Evolutionary conservation across 352 stramenopile species (phyloP).

Genomic region (Globisporangium spinosum): DNA sequence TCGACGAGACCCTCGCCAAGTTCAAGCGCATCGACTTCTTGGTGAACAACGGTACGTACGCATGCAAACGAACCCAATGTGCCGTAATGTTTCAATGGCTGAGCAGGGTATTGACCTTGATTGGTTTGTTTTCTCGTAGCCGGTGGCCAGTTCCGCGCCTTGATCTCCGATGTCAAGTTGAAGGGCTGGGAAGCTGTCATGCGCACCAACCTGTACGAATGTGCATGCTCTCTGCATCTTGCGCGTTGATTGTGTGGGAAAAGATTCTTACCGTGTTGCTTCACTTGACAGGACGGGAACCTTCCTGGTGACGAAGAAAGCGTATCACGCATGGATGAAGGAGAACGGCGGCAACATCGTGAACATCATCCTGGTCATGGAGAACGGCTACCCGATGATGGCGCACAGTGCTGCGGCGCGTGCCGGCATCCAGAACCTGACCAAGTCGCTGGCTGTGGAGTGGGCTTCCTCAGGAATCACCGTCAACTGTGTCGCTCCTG

Average conservation of each 20-base stretch:
- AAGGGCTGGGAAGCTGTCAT: slow-evolving; percentile 92
- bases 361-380: slow-evolving; percentile 94
- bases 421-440: slow-evolving; percentile 92
- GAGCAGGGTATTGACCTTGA: not conserved
- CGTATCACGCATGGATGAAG: slow-evolving; percentile 92
- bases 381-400: slow-evolving; percentile 92
- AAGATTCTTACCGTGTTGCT: not conserved
- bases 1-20: slow-evolving; percentile 68
- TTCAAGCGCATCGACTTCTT: slow-evolving; percentile 89
- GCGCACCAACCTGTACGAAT: slow-evolving; percentile 84
- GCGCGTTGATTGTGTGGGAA: not conserved
- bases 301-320: slow-evolving; percentile 91
- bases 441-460: slow-evolving; percentile 91
- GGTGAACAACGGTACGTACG: slow-evolving; percentile 86
- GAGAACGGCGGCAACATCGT: slow-evolving; percentile 92
- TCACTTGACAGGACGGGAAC: slow-evolving; percentile 64
- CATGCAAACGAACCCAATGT: not conserved
- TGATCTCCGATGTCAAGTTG: slow-evolving; percentile 84
- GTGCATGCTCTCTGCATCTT: not conserved
- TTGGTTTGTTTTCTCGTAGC: slow-evolving; percentile 25
- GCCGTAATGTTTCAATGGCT: not conserved
- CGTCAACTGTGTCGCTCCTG: slow-evolving; percentile 92
- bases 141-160: slow-evolving; percentile 90
- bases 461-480: slow-evolving; percentile 91
- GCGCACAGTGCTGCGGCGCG: slow-evolving; percentile 88